These are phyloP conservation scores for Aureobasidium subglaciale DNA, from an alignment of 2,329 filamentous ascomycete genomes.

Conservation along the genomic window DNA sequence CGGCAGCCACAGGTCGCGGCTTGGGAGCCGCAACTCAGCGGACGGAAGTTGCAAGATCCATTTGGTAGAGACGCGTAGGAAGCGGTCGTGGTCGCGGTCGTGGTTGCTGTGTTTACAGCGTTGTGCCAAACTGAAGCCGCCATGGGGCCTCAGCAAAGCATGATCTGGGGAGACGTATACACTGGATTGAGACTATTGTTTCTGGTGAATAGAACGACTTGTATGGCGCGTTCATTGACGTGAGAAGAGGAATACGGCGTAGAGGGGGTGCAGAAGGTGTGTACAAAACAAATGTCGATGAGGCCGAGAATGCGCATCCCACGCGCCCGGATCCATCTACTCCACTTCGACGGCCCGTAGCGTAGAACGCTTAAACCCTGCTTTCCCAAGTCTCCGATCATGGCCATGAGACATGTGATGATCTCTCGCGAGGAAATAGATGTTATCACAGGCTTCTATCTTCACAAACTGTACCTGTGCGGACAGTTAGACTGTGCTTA, in stretches of 20 bases:
- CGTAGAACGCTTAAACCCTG: not conserved
- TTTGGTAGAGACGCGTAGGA: conserved; percentile 35
- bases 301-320: conserved; percentile 1
- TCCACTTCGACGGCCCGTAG: conserved; percentile 4
- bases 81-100: not conserved
- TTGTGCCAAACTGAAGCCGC: conserved; percentile 11
- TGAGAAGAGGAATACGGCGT: not conserved
- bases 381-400: not conserved
- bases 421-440: not conserved
- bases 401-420: not conserved
- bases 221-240: conserved; percentile 1
- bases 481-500: not conserved
- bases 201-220: not conserved
- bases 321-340: conserved; percentile 7
- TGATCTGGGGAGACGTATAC: not conserved
- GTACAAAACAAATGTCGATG: conserved; percentile 5
- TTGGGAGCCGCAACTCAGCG: conserved; percentile 36
- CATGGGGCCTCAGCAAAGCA: conserved; percentile 12
- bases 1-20: conserved; percentile 45
- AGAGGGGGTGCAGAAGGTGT: not conserved
- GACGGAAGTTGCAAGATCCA: conserved; percentile 47
- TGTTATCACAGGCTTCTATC: not conserved
- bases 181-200: not conserved
- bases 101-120: conserved; percentile 13
- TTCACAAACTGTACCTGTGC: not conserved